Evolutionary conservation across 345 rosid species (phyloP).

Genomic region (Psidium guajava): DNA sequence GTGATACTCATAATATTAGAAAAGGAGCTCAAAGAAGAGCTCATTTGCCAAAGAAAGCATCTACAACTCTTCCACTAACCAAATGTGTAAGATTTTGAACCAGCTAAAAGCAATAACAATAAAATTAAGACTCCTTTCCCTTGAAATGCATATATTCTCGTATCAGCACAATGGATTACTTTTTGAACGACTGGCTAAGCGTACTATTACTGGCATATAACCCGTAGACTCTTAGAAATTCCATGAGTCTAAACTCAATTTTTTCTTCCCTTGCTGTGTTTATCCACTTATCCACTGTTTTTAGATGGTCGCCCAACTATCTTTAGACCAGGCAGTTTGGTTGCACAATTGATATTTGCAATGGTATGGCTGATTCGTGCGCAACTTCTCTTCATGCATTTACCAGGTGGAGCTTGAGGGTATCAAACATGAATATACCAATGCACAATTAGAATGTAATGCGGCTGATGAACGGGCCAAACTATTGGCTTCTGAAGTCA

Average conservation of each 20-base stretch:
- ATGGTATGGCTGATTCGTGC: background rate
- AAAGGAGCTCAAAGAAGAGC: background rate
- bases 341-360: background rate
- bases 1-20: background rate
- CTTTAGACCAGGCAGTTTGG: background rate
- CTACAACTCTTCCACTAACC: background rate
- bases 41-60: background rate
- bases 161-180: background rate
- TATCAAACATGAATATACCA: conserved; percentile 50
- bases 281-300: background rate
- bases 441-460: conserved; percentile 72
- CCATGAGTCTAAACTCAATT: background rate
- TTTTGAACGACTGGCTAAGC: background rate
- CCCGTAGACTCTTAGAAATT: background rate
- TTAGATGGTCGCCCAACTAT: background rate
- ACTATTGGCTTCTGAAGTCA: conserved; percentile 92
- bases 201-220: background rate
- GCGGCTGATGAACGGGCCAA: conserved; percentile 94
- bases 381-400: conserved; percentile 2
- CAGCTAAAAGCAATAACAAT: background rate
- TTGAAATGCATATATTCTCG: background rate
- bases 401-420: conserved; percentile 84
- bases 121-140: background rate
- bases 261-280: background rate
- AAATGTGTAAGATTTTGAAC: background rate